Percentiles rank a stretch among this genome's conserved stretches.
Evolutionary conservation across 129 eudicot genomes (phyloP).

Genomic region (Heracleum sosnowskyi): DNA sequence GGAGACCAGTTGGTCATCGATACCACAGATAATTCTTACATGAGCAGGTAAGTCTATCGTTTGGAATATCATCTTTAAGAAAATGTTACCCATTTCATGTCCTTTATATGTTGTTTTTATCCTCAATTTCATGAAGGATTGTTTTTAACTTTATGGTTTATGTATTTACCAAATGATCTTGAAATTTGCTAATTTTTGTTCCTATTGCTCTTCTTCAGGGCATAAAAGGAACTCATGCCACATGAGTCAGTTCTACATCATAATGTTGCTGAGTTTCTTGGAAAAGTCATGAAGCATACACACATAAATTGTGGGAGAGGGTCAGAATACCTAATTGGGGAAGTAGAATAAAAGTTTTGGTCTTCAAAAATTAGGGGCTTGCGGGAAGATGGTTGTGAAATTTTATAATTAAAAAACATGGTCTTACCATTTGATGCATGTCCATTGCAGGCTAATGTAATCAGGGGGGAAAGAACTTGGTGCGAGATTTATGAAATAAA

Average conservation of each 20-base stretch:
- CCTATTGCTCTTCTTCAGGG: neutral
- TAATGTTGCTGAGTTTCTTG: neutral
- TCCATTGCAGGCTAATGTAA: no score
- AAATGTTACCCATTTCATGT: neutral
- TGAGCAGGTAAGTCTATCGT: constrained; percentile 46
- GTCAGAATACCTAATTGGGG: neutral
- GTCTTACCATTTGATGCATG: no score
- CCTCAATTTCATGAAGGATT: neutral
- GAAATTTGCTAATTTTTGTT: neutral
- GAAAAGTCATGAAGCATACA: neutral
- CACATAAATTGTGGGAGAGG: neutral
- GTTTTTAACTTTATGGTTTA: neutral
- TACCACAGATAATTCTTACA: constrained; percentile 57
- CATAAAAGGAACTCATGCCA: neutral
- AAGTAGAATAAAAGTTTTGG: neutral
- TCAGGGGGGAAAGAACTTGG: no score
- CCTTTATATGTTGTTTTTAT: neutral
- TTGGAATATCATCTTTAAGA: neutral
- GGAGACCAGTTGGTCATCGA: constrained; percentile 64
- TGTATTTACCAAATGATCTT: neutral
- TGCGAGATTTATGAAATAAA: no score
- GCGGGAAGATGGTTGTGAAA: no score
- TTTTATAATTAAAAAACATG: no score
- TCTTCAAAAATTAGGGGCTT: neutral
- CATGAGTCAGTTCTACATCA: neutral